These are phyloP conservation scores for Exophiala spinifera DNA, from an alignment of 2,329 filamentous ascomycete genomes.

Conservation along the genomic window DNA sequence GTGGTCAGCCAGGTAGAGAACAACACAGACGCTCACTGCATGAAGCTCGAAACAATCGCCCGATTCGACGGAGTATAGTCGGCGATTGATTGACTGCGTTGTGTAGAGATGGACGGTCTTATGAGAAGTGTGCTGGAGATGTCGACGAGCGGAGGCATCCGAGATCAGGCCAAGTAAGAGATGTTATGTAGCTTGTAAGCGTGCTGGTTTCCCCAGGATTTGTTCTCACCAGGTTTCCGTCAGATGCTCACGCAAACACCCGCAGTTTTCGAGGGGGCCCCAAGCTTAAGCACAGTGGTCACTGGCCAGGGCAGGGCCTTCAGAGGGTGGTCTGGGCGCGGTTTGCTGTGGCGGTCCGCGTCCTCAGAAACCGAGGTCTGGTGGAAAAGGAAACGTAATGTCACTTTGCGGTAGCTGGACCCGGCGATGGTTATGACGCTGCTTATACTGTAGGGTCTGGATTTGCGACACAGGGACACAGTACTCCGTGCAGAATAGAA, in stretches of 20 bases:
- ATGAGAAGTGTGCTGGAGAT: constrained; percentile 3
- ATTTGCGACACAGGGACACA: not conserved
- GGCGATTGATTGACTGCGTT: no score
- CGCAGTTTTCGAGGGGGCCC: not conserved
- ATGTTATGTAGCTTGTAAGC: not conserved
- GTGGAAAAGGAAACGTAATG: not conserved
- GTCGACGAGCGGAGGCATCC: constrained; percentile 12
- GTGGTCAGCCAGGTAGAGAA: not conserved
- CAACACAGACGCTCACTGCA: not conserved
- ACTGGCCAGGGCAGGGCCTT: not conserved
- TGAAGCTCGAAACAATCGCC: not conserved
- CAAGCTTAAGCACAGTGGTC: no score
- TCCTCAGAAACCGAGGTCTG: not conserved
- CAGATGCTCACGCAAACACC: not conserved
- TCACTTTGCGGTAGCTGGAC: not conserved
- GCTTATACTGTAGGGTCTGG: not conserved
- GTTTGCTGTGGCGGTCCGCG: no score
- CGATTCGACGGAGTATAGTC: not conserved
- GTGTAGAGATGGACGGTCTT: not conserved
- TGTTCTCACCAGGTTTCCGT: not conserved
- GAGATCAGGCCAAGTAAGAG: constrained; percentile 5
- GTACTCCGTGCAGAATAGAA: not conserved
- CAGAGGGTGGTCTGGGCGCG: constrained; percentile 1
- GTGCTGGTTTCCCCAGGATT: constrained; percentile 3
- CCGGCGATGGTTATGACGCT: not conserved